A percentile compares a stretch with the other conserved stretches of the same genome.
Conservation (phyloP, 1,284 basidiomycete species). For the Sporisorium graminicola region DNA sequence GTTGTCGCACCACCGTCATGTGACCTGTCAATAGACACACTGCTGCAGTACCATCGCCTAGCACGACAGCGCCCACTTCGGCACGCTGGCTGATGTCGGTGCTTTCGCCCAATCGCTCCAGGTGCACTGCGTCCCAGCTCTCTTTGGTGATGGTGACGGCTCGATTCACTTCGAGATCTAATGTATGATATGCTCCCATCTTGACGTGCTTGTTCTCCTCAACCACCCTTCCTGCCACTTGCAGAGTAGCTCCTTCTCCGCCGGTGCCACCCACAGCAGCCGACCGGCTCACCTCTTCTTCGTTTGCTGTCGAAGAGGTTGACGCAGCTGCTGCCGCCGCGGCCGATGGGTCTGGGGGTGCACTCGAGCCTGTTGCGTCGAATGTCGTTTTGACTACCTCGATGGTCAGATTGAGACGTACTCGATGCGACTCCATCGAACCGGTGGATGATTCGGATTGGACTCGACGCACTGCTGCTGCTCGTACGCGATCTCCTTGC, state of each 20-base stretch:
- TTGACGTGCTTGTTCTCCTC: constrained; percentile 92
- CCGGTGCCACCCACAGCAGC: constrained; percentile 45
- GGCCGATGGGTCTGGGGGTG: constrained; percentile 58
- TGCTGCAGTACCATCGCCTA: constrained; percentile 89
- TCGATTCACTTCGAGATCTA: constrained; percentile 93
- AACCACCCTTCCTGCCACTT: constrained; percentile 89
- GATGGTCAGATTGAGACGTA: constrained; percentile 87
- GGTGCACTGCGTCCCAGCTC: constrained; percentile 89
- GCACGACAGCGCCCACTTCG: constrained; percentile 95
- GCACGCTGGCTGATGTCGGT: constrained; percentile 92
- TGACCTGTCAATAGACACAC: constrained; percentile 95
- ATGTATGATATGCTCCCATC: constrained; percentile 93
- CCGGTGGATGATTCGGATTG: constrained; percentile 86
- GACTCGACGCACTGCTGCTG: constrained; percentile 84
- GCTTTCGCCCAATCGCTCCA: constrained; percentile 85
- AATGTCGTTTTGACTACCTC: constrained; percentile 77
- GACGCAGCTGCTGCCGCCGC: constrained; percentile 33
- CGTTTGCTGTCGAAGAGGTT: constrained; percentile 24
- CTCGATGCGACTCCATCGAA: constrained; percentile 89
- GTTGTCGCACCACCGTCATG: constrained; percentile 93
- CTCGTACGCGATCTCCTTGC: constrained; percentile 84
- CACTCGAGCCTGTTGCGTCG: constrained; percentile 61
- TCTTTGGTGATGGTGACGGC: constrained; percentile 91
- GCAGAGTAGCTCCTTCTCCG: constrained; percentile 74
- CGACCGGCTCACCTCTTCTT: constrained; percentile 47